A percentile compares a stretch with the other conserved stretches of the same genome.
Conservation (phyloP, 176 grass and related monocot genomes). For the Saccharum spontaneum region DNA sequence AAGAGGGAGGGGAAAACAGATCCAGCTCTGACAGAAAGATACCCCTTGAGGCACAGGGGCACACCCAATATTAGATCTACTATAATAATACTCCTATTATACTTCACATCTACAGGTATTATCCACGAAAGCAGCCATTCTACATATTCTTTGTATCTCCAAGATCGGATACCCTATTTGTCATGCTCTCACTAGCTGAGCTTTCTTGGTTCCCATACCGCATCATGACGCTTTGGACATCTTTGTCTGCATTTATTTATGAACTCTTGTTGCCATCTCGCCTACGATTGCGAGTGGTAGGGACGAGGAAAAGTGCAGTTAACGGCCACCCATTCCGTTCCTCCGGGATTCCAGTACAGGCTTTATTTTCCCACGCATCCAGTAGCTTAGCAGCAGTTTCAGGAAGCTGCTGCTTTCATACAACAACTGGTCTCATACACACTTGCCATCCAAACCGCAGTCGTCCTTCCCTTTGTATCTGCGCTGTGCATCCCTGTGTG, state of each 20-base stretch:
- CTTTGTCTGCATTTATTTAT: slow-evolving; percentile 33
- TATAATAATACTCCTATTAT: neutral
- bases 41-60: neutral
- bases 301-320: slow-evolving; percentile 12
- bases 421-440: neutral
- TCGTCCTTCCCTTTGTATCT: neutral
- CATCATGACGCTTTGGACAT: neutral
- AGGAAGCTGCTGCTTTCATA: neutral
- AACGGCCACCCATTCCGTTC: slow-evolving; percentile 23
- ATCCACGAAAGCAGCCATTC: neutral
- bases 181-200: neutral
- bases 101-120: neutral
- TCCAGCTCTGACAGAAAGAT: slow-evolving; percentile 19
- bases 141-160: neutral
- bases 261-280: slow-evolving; percentile 33
- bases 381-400: slow-evolving; percentile 17
- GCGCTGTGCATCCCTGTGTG: neutral
- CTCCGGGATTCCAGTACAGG: slow-evolving; percentile 2
- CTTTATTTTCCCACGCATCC: neutral
- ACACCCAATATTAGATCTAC: neutral
- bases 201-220: neutral
- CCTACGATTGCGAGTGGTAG: neutral
- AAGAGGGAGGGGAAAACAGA: neutral
- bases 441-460: neutral
- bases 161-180: neutral